Base-by-base conservation (phyloP, 495 filamentous ascomycete species). In the Aspergillus sclerotiicarbonarius region DNA sequence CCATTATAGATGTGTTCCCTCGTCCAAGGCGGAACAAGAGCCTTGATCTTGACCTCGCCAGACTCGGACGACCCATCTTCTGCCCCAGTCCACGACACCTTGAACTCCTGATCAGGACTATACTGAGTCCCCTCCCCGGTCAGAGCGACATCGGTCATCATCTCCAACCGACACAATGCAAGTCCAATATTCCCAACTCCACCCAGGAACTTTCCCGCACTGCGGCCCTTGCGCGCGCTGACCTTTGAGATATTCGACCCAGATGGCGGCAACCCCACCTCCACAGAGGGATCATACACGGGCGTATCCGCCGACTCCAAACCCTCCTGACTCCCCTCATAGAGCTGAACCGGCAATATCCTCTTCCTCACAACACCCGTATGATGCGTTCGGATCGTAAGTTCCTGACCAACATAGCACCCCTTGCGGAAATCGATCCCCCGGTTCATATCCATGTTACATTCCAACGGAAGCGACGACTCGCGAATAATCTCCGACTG, bases 341-440 rank as follows among this genome's bases (percentile, higher is more conserved):
- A 96, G n/a, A 96, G 56, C 69, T 87, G 77, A 5, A 91, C 85
- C 0, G 94, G 94, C 32, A 98, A 64, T n/a, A 98, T 83, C 3
- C 94, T 77, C 77, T 96, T 96, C 64, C 94, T 78, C 45, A 97
- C 91, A 9, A 98, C 90, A 35, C 94, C 94, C 2, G 87, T 92
- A 71, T 98, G 94, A 66, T 91, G 86, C 0, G 95, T 98, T 21
- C 94, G 85, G 46, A 96, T 96, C 8, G 95, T 98, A 52, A 98
- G 78, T 69, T 98, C 94, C 74, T 98, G 94, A 0, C 94, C 94
- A 0, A 98, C 86, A 71, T 98, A 98, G 72, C 94, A 98, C 1
- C 94, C 94, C 74, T 98, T 98, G 48, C 84, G 82, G 72, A 95
- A 98, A 75, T 97, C 91, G 43, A 98, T 83, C 4, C 81, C 95